Evolutionary conservation across 805 yeast species (phyloP), one percentile per base, ranked within the genome.

Genomic region (Babjeviella inositovora): DNA sequence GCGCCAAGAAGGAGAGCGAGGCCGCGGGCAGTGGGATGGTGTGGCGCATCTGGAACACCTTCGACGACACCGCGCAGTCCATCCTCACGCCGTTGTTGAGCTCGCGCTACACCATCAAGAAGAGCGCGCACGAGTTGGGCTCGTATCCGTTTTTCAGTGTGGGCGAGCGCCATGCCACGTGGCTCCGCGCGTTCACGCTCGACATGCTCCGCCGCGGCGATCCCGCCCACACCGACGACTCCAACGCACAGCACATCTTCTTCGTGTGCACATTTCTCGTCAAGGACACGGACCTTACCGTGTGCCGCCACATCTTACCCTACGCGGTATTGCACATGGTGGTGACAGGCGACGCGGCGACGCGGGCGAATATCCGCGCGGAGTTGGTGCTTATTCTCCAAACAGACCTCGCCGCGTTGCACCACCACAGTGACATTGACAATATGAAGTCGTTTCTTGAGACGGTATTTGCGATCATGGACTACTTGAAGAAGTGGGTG

Each of bases 401-500:
- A 4, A 52, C 59, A 15, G 64, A 60, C 25, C 37, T 57, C 4
- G 50, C 54, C 6, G 32, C 40, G 2, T 43, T 58, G 11, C 59
- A 63, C 10, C 68, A 70, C 14, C 67, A 69, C 22, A 54, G 62
- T 22, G 49, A 66, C 2, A 37, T 46, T 5, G 87, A 75, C 29
- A 65, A 62, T 28, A 40, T 76, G 28, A 68, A 66, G 33, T 47
- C 65, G 20, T 74, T 82, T 32, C 79, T 69, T 35, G 77, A 77
- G 28, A 56, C 82, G 0, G 62, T 84, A 0, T 82, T 90, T 36
- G 68, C 70, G 19, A 69, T 85, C 4, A 48, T 85, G 14, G 97
- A 90, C 37, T 82, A 84, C 38, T 67, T 84, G 31, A 67, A 72
- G 28, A 81, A 76, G 34, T 84, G 95, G 93, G n/a, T n/a, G n/a